Evolutionary conservation across 192 early-diverging fungal genomes (phyloP), one percentile per base, ranked within the genome.

Genomic region (Backusella sp.): DNA sequence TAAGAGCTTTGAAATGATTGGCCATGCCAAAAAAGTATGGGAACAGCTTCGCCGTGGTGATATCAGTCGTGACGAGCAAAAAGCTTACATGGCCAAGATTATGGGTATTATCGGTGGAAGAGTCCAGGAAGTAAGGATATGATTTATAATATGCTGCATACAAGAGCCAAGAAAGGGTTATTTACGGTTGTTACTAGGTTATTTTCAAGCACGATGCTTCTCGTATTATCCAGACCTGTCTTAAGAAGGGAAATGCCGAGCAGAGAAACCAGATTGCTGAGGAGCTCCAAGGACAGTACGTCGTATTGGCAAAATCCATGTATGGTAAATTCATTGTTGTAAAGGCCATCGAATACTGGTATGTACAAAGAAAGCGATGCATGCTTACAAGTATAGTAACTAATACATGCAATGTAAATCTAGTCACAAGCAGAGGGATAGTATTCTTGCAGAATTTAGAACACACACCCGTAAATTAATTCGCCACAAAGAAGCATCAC

Each of bases 181-280:
- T n/a, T 6, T 62, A 28, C 30, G 14, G 6, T 11, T 19, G 53
- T 23, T 67, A 9, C 17, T 79, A 83, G 82, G 81, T 98, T 44
- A 93, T 94, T 78, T 95, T 97, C 84, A 96, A 97, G 86, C 96
- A 97, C 90, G 97, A 99, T 79, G 94, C 95, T 82, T 94, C 93
- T 69, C 91, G 97, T 73, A 88, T 98, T 11, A 87, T 99, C 72
- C 96, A 99, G 81, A 92, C 92, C 21, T 92, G 91, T 75, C 75
- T 99, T n/a, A 98, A 99, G 84, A 86, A 95, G 84, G 97, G 96
- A 30, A 92, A 83, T 70, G 82, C 79, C 34, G 83, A 87, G 42
- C 95, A 99, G 83, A 87, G 94, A 75, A 86, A 87, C 46, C 81
- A 83, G 41, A 94, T 99, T 73, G 95, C 95, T 17, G 81, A 81